These are phyloP conservation scores for Aspergillus sp. DNA, from an alignment of 2,329 filamentous ascomycete species.

Conservation along the genomic window DNA sequence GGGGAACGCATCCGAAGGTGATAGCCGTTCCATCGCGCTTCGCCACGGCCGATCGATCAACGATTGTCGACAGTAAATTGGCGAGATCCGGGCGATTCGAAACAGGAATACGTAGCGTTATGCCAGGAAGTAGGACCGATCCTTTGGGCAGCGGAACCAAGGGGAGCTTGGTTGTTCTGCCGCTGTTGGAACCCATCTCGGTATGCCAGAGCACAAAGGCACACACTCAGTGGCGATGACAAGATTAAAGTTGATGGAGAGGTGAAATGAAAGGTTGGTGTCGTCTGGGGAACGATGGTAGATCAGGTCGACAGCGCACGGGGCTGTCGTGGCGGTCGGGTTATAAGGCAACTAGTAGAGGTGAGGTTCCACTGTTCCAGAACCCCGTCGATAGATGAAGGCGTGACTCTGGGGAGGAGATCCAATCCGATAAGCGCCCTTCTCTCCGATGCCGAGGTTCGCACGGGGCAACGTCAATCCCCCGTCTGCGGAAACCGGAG, in stretches of 20 bases:
- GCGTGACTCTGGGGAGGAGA: conserved; percentile 34
- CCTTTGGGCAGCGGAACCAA: conserved; percentile 81
- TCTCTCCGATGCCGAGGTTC: conserved; percentile 39
- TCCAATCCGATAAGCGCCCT: conserved; percentile 31
- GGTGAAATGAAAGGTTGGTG: neutral
- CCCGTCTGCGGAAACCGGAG: neutral
- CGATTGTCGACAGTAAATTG: conserved; percentile 81
- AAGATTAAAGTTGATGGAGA: neutral
- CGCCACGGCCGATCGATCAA: conserved; percentile 69
- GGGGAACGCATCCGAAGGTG: conserved; percentile 82
- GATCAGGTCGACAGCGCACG: conserved; percentile 4
- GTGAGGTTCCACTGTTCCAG: conserved; percentile 30
- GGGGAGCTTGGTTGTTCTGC: conserved; percentile 58
- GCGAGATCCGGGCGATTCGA: conserved; percentile 83
- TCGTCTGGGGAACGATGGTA: neutral
- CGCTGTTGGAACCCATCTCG: conserved; percentile 41
- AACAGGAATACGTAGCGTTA: conserved; percentile 81
- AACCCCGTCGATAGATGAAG: conserved; percentile 31
- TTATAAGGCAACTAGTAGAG: conserved; percentile 17
- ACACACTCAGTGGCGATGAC: neutral
- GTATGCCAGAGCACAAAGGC: conserved; percentile 11
- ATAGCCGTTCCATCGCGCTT: conserved; percentile 68
- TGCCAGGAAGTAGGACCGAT: conserved; percentile 80
- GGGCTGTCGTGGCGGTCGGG: conserved; percentile 8
- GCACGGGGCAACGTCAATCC: conserved; percentile 5